Evolutionary conservation across 2,329 filamentous ascomycete species (phyloP).

Genomic region (Colletotrichum chlorophyti): DNA sequence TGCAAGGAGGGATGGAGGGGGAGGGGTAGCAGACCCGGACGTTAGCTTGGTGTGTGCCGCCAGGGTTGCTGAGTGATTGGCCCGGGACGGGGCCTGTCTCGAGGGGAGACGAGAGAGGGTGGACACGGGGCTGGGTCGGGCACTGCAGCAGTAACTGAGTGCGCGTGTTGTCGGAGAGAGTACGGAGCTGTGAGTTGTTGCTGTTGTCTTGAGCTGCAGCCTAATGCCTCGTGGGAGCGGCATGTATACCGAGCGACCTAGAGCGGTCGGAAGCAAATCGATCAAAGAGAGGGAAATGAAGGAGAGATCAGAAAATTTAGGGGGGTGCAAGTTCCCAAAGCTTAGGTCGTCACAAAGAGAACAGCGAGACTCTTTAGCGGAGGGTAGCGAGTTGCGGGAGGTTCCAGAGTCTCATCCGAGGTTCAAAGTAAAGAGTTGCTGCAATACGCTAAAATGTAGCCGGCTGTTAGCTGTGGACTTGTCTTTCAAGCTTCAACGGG

Average conservation of each 20-base stretch:
- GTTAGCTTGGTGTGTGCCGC: conserved; percentile 34
- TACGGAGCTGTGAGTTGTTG: too few species aligned
- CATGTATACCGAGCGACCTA: conserved; percentile 19
- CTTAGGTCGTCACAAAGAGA: conserved; percentile 17
- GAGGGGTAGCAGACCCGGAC: conserved; percentile 35
- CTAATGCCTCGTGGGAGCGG: conserved; percentile 24
- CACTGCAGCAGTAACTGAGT: conserved; percentile 16
- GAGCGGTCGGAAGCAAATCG: conserved; percentile 1
- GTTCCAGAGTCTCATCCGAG: conserved; percentile 18
- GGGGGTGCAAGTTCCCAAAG: too few species aligned
- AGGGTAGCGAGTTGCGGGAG: neutral
- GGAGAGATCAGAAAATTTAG: neutral
- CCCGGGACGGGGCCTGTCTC: conserved; percentile 30
- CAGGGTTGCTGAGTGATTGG: conserved; percentile 40
- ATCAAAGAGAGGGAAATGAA: neutral
- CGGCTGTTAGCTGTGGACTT: neutral
- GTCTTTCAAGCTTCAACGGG: conserved; percentile 8
- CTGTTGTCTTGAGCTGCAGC: conserved; percentile 24
- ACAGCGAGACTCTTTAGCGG: neutral
- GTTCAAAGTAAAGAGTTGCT: conserved; percentile 17
- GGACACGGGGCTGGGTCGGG: conserved; percentile 26
- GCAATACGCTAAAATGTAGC: conserved; percentile 11
- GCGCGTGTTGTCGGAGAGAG: too few species aligned
- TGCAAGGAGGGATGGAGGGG: conserved; percentile 38
- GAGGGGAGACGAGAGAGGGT: conserved; percentile 26